Base-by-base conservation (phyloP, 768 basidiomycete genomes). In the Mycena rebaudengoi region DNA sequence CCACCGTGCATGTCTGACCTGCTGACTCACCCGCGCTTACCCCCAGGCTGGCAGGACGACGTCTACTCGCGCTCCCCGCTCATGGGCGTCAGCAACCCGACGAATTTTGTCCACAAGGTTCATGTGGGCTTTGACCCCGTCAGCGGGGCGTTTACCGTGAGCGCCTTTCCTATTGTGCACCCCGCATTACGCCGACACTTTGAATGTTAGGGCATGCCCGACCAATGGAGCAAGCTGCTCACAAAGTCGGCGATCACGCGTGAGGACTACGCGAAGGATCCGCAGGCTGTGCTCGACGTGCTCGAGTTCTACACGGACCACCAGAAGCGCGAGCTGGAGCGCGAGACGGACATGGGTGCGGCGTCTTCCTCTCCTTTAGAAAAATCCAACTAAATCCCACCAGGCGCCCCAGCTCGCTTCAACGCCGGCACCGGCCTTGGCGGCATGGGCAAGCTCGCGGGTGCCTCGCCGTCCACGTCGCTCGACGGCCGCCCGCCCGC, bases 221-320 rank as follows among this genome's bases (percentile, higher is more conserved):
- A 98, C 58, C 95, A 97, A 82, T 99, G 97, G 97, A 93, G 88
- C 72, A 94, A 96, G 65, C 84, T 99, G n/a, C 85, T 99, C 70
- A 98, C 95, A 5, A 95, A 96, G 73, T 96, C 95, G 4, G 96
- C 96, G 32, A 98, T 99, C 77, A 99, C 97, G 2, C 91, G 94
- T 57, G 97, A 99, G 78, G 97, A 99, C 76, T 98, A 98, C 60
- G 95, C 94, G 5, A 93, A 92, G 74, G 92, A 99, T 72, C 97
- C 97, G 0, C 97, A 99, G 72, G 97, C 97, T 1, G 97, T 99
- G 14, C 85, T 99, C 18, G 97, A 98, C 64, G 97, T 98, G 1
- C 89, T 99, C 64, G 96, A 99, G 73, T 99, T 99, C 80, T 99
- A 98, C 77, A 98, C 96, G 13, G 95, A 97, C 75, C 94, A 95